Evolutionary conservation across 169 alveolate species (phyloP), one percentile per base, ranked within the genome.

Genomic region (Cryptosporidium sp.): DNA sequence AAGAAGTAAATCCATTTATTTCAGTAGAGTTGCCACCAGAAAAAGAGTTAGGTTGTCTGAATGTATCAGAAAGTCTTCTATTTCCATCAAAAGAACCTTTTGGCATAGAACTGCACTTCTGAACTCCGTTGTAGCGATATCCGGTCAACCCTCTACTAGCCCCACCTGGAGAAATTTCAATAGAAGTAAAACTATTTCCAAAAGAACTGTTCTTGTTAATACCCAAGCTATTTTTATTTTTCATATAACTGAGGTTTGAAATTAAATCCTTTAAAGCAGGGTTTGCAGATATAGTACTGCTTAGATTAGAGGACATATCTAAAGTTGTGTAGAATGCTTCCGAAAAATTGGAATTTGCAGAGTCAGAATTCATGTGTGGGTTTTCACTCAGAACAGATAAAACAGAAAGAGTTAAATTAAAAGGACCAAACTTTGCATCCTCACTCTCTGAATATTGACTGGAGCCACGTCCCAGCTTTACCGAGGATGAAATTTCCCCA

Each of bases 351-450:
- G 2, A 16, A 29, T 65, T 65, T 7, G 2, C 50, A 18, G 51
- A 45, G 6, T 62, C 80, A 1, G 89, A 59, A 16, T 9, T 26
- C 71, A 73, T 73, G 10, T 51, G 39, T 10, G 86, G 86, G 55
- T 80, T 80, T 37, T 80, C 89, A 37, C 75, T 80, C 18, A 80
- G 75, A 31, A 80, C 75, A 0, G 89, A 80, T 61, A 80, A 48
- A 0, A 80, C 89, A n/a, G 89, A 69, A 33, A 80, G 80, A 29
- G 89, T 80, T 33, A 80, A 65, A 62, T 80, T 80, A 33, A 80
- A 80, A 29, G 89, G 89, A 3, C 89, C 89, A 62, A 62, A 65
- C 41, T 31, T 31, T 26, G 59, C 39, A 43, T 59, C 48, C 8
- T 59, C 89, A 41, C 62, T 59, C 18, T 55, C 71, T 7, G 52